A percentile compares a stretch with the other conserved stretches of the same genome.
phyloP scores from a whole-genome alignment of 1,284 basidiomycete genomes.

The Rhodotorula sp. region DNA sequence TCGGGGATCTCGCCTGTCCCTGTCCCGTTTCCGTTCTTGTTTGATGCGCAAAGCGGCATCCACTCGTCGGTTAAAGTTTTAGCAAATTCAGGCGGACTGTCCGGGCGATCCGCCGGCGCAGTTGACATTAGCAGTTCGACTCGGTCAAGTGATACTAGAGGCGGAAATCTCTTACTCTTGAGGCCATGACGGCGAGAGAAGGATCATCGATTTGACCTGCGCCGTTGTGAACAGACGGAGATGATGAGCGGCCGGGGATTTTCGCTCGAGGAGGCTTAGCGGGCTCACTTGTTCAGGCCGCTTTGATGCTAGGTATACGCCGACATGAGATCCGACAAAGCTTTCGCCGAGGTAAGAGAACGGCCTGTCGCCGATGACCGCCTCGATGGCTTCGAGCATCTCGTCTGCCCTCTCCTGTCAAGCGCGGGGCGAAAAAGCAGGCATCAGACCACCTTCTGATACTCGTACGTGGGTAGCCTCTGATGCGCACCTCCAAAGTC shows the following conservation, averaged over 20 bases:
- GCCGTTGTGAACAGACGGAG: no score
- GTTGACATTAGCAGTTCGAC: no score
- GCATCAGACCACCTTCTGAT: background rate
- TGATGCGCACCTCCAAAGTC: slow-evolving; percentile 10
- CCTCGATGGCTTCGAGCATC: slow-evolving; percentile 20
- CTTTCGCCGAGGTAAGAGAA: slow-evolving; percentile 19
- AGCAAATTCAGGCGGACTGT: slow-evolving; percentile 9
- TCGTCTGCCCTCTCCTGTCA: slow-evolving; percentile 27
- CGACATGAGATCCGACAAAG: slow-evolving; percentile 22
- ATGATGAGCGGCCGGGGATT: background rate
- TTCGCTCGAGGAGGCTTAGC: background rate
- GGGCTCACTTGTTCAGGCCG: background rate
- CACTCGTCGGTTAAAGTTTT: slow-evolving; percentile 10
- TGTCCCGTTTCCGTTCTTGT: slow-evolving; percentile 20
- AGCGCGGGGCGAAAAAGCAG: no score
- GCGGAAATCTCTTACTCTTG: no score
- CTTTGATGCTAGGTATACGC: slow-evolving; percentile 3
- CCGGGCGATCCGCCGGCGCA: no score
- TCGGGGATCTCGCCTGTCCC: slow-evolving; percentile 14
- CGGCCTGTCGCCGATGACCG: slow-evolving; percentile 10
- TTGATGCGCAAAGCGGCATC: slow-evolving; percentile 3
- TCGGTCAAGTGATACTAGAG: no score
- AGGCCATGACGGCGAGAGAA: slow-evolving; percentile 16
- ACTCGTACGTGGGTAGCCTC: no score
- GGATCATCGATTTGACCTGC: slow-evolving; percentile 15